A percentile compares a stretch with the other conserved stretches of the same genome.
Conservation (phyloP, 495 filamentous ascomycete genomes). For the Aspergillus bridgeri region DNA sequence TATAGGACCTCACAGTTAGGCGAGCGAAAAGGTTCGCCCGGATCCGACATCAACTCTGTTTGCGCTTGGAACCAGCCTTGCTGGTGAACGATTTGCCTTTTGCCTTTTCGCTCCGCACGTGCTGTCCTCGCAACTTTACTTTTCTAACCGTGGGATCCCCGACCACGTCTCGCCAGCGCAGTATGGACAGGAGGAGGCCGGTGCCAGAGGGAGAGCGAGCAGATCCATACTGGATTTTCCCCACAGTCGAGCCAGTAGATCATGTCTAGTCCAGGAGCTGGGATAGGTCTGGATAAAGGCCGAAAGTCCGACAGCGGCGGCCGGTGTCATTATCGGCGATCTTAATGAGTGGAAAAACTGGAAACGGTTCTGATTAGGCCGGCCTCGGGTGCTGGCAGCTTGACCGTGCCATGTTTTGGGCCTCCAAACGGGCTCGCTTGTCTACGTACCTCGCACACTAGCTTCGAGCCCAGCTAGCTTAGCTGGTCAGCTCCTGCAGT, state of each 20-base stretch:
- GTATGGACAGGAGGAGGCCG: too few relatives aligned
- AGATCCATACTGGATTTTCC: neutral
- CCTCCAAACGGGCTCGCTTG: conserved; percentile 3
- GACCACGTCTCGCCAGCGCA: neutral
- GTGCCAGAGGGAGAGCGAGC: too few relatives aligned
- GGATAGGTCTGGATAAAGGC: neutral
- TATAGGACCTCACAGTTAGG: neutral
- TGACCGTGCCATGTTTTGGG: conserved; percentile 1
- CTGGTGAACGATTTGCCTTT: neutral
- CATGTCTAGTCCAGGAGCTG: conserved; percentile 1
- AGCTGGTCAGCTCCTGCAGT: too few relatives aligned
- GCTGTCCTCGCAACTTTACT: neutral
- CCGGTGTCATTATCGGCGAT: neutral
- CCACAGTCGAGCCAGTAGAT: conserved; percentile 8
- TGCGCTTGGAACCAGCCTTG: neutral
- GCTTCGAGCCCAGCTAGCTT: too few relatives aligned
- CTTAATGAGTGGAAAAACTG: conserved; percentile 3
- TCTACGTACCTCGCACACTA: neutral
- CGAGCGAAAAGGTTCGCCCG: neutral
- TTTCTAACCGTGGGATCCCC: neutral
- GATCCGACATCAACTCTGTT: neutral
- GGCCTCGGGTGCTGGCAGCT: conserved; percentile 9
- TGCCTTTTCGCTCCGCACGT: neutral
- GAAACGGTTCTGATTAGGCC: neutral
- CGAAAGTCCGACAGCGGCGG: neutral